Base-by-base conservation (phyloP, 108 stramenopile genomes). In the Aurantiochytrium sp. region DNA sequence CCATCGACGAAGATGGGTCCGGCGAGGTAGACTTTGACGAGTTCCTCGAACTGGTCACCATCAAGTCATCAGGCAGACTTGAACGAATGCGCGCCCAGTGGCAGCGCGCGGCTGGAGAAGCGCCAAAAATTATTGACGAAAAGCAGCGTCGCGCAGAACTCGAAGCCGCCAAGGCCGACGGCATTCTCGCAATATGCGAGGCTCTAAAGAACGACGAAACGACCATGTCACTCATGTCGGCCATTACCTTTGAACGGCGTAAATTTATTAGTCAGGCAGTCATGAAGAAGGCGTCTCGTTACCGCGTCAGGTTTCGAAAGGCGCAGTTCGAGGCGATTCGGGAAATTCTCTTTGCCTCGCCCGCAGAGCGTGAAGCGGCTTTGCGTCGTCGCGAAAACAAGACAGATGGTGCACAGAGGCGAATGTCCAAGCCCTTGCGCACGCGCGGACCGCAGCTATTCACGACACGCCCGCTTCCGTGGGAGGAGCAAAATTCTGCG, bases 1-100 rank as follows among this genome's bases (percentile, higher is more conserved):
- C 49, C 6, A 83, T 83, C 73, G 73, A 83, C 49, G 49, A 83
- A 51, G 73, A 83, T 51, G 73, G 73, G 10, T 51, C 47, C 49
- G 73, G 73, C 21, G 73, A 83, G 73, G 44, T 83, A 18, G 73
- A 83, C 73, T 83, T 83, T 83, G 44, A 83, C 25, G 73, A 83
- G 49, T 83, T 83, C 19, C 5, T 83, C 23, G 73, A 83, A 51
- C 5, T 83, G 21, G 73, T 83, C 6, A 83, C 73, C 23, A 83
- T 83, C 73, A 83, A 83, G 25, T 83, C 73, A 18, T 51, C 47
- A 10, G 73, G 73, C 73, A 19, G 19, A 5, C 49, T 83, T 10
- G 44, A 5, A 5, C 73, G 73, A 21, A 64, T 64, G 60, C 60
- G 60, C 5, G 29, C 5, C 5, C 60, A 64, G 35, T 51, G 73